These are phyloP conservation scores for Xylariales sp. DNA, from an alignment of 2,329 filamentous ascomycete species.

Conservation along the genomic window DNA sequence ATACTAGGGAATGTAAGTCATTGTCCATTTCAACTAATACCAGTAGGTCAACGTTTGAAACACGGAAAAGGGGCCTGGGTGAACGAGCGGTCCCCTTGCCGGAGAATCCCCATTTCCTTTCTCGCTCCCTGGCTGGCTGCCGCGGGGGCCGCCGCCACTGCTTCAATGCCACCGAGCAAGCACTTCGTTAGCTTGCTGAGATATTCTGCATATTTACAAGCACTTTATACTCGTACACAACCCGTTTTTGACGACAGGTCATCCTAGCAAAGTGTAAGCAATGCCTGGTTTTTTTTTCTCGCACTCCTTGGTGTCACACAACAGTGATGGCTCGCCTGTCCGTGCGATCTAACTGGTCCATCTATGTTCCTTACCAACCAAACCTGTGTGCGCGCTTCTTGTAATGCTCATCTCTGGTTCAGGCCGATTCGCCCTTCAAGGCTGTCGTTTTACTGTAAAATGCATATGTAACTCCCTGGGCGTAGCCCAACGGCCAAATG, in stretches of 20 bases:
- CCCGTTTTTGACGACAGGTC: not conserved
- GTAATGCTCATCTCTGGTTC: conserved; percentile 1
- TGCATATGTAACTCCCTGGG: no score
- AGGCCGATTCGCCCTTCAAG: not conserved
- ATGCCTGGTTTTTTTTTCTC: not conserved
- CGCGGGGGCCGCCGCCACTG: not conserved
- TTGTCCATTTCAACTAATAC: not conserved
- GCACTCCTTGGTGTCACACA: conserved; percentile 11
- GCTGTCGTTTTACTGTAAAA: no score
- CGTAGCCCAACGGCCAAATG: no score
- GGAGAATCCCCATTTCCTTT: conserved; percentile 2
- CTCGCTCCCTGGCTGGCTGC: not conserved
- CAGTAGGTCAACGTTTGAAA: conserved; percentile 6
- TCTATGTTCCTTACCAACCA: no score
- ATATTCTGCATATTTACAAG: not conserved
- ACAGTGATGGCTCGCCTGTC: conserved; percentile 18
- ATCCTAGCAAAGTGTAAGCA: not conserved
- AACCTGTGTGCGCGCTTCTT: conserved; percentile 10
- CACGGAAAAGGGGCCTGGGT: conserved; percentile 6
- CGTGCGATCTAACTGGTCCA: conserved; percentile 15
- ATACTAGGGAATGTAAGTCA: conserved; percentile 7
- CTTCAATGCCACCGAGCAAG: no score
- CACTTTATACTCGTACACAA: no score
- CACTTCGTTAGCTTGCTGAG: not conserved
- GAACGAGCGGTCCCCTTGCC: conserved; percentile 6